These are phyloP conservation scores for Diaporthe aspalathi DNA, from an alignment of 2,329 filamentous ascomycete genomes.

Conservation along the genomic window DNA sequence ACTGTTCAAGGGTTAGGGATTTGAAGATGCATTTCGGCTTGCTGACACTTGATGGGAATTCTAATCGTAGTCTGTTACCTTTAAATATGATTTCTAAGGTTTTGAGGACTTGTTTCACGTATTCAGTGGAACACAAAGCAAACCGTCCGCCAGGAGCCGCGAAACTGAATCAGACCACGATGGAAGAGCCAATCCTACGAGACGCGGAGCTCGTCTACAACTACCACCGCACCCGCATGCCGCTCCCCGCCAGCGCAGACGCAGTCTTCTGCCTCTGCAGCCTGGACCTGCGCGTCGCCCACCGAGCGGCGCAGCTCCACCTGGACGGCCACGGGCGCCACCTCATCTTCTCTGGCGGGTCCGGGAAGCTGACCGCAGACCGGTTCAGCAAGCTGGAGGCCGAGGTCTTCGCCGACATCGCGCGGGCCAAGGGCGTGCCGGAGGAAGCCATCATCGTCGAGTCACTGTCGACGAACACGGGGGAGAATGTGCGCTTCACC, in stretches of 20 bases:
- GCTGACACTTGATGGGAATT: too few species aligned
- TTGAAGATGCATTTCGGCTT: too few species aligned
- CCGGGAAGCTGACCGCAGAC: slow-evolving; percentile 53
- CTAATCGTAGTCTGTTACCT: too few species aligned
- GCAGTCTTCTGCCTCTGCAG: slow-evolving; percentile 61
- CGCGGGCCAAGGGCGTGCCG: slow-evolving; percentile 54
- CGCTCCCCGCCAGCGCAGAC: slow-evolving; percentile 48
- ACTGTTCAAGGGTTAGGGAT: too few species aligned
- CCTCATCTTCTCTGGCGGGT: slow-evolving; percentile 58
- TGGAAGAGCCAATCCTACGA: background rate
- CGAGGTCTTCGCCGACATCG: slow-evolving; percentile 55
- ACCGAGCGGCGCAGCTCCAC: slow-evolving; percentile 55
- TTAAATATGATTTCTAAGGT: too few species aligned
- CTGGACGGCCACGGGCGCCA: slow-evolving; percentile 52
- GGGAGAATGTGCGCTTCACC: slow-evolving; percentile 60
- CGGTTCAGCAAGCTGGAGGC: slow-evolving; percentile 57
- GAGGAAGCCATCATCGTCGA: slow-evolving; percentile 53
- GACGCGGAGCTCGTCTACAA: slow-evolving; percentile 56
- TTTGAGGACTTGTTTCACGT: too few species aligned
- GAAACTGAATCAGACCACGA: background rate
- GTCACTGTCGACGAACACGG: slow-evolving; percentile 56
- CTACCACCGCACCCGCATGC: slow-evolving; percentile 56
- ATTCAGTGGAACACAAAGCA: too few species aligned
- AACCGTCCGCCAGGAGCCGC: too few species aligned
- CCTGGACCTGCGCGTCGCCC: slow-evolving; percentile 58